A percentile compares a stretch with the other conserved stretches of the same genome.
Evolutionary conservation across 1,284 basidiomycete genomes (phyloP).

Genomic region (Ustilago curta): DNA sequence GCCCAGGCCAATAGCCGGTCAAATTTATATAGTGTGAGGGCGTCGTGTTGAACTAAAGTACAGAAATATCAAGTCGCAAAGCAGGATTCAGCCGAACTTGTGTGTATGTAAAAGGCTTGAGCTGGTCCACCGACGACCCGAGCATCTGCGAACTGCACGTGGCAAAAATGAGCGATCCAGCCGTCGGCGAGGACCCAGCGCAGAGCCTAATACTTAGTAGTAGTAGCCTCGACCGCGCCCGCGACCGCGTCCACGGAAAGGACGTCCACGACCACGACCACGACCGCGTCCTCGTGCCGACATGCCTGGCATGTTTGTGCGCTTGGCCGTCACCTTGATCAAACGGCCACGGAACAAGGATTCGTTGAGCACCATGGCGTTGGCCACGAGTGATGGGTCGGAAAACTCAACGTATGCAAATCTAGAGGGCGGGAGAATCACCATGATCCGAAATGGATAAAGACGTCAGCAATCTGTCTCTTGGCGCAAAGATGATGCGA

Average conservation of each 20-base stretch:
- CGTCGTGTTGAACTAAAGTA: conserved; percentile 19
- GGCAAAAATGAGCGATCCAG: background rate
- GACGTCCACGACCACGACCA: conserved; percentile 60
- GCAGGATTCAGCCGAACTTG: background rate
- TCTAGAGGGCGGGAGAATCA: conserved; percentile 71
- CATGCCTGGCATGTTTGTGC: conserved; percentile 67
- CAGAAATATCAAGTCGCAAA: conserved; percentile 6
- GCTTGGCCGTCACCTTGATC: conserved; percentile 76
- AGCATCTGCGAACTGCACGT: background rate
- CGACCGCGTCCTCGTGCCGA: conserved; percentile 60
- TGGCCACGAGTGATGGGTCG: conserved; percentile 90
- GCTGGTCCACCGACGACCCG: background rate
- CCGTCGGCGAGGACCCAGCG: background rate
- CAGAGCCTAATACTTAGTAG: conserved; percentile 9
- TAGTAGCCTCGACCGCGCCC: conserved; percentile 58
- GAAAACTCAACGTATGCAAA: conserved; percentile 99
- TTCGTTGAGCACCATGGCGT: conserved; percentile 94
- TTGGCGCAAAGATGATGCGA: background rate
- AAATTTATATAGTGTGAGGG: background rate
- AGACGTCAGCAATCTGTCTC: background rate
- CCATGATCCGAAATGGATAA: background rate
- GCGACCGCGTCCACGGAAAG: conserved; percentile 56
- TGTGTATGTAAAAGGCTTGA: background rate
- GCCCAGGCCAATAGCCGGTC: background rate
- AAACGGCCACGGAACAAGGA: conserved; percentile 91